Percentiles rank a stretch among this genome's conserved stretches.
phyloP scores from a whole-genome alignment of 805 yeast genomes.

The Priceomyces haplophilus region DNA sequence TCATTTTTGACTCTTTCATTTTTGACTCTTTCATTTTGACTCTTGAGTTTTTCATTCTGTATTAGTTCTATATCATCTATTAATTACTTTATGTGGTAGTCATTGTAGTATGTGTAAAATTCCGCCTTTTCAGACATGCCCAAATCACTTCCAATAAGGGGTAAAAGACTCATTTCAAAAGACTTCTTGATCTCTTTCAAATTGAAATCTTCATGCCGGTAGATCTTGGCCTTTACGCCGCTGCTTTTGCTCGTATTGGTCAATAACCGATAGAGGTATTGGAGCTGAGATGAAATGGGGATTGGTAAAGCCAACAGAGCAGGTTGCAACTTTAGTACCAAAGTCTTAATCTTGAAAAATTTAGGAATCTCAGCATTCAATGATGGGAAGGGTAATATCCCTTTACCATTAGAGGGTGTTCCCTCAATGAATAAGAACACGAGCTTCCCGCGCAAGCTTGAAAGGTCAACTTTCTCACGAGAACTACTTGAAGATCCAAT shows the following conservation, averaged over 20 bases:
- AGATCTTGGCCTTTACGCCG: constrained; percentile 26
- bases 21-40: too few species aligned
- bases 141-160: constrained; percentile 26
- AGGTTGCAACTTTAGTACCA: constrained; percentile 40
- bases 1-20: too few species aligned
- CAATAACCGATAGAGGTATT: constrained; percentile 23
- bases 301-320: constrained; percentile 34
- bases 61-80: neutral
- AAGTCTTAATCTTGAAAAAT: constrained; percentile 27
- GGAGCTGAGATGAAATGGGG: constrained; percentile 21
- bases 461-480: constrained; percentile 16
- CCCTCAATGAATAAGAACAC: constrained; percentile 73
- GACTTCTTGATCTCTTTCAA: constrained; percentile 17
- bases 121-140: constrained; percentile 26
- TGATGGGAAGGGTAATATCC: constrained; percentile 56
- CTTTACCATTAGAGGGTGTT: constrained; percentile 79
- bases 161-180: constrained; percentile 33
- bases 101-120: constrained; percentile 23
- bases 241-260: constrained; percentile 19
- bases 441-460: constrained; percentile 32
- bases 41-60: neutral
- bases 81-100: constrained; percentile 4
- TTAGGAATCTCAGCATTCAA: constrained; percentile 3
- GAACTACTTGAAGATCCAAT: constrained; percentile 8
- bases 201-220: constrained; percentile 18